Base-by-base conservation (phyloP, 768 basidiomycete genomes). In the Boletus eberwhitei region DNA sequence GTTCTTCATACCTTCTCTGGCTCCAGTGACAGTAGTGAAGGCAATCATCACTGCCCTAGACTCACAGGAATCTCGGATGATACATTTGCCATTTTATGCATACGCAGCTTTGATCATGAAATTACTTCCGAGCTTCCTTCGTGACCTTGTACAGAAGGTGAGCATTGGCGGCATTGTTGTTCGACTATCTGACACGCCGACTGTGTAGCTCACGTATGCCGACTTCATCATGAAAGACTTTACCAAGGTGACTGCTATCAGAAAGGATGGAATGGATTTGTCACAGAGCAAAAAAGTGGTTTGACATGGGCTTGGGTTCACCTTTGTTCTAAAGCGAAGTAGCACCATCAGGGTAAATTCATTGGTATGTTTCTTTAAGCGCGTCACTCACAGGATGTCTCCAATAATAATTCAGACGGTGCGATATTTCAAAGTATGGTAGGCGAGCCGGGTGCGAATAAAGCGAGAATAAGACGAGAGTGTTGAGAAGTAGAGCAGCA, bases 121-220 rank as follows among this genome's bases (percentile, higher is more conserved):
- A 47, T 65, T 83, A 54, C 69, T 88, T 52, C 90, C 90, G 8
- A 89, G 86, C 64, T 93, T 85, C 69, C 48, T 84, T 47, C 75
- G 86, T 52, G 93, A 95, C 71, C 73, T 91, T 39, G 74, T 75
- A 8, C 88, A 92, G 74, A 87, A 85, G 85, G 90, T 91, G 62
- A 61, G 75, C 63, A 31, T 31, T 36, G 45, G 22, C 29, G 12
- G 16, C 7, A 24, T 32, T 13, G 0, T 50, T 17, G 48, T 47
- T 42, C 6, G 13, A 37, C 36, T 24, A 38, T 55, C 56, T 67
- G 29, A 67, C 51, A 44, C 2, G 5, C 19, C n/a, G 5, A 54
- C 17, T 50, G 21, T 56, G 3, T 59, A 93, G 91, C 50, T 85
- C 24, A 74, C 87, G 7, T 71, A 78, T 43, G 88, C 90, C 24